Evolutionary conservation across 306 rosid species (phyloP), one percentile per base, ranked within the genome.

Genomic region (Quercus robur): DNA sequence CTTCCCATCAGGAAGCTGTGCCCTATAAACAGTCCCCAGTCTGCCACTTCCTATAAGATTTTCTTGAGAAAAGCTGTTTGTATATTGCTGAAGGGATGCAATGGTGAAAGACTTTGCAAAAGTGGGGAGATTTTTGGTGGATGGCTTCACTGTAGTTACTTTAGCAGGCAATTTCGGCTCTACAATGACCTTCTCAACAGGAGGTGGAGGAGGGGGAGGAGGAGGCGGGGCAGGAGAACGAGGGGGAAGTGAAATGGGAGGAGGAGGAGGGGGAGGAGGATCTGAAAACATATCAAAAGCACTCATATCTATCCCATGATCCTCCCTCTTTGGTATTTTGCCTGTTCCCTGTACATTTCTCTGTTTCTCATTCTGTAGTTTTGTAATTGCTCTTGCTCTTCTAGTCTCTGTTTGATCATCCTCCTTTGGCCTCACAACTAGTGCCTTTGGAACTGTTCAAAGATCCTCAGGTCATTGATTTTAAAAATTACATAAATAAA

Each of bases 11-110:
- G 99, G 98, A 64, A 93, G 94, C 87, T 91, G 89, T 41, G 99
- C 99, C 87, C 90, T 88, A 78, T 96, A 96, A 62, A 93, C 99
- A 19, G 51, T 91, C 74, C 99, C 99, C 84, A 96, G 83, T 96
- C 87, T 93, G 84, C 99, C 99, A 31, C 62, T 82, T 88, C 98
- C 99, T 59, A 96, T 74, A 77, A 89, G 88, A 84, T 93, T 93
- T 66, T 96, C 98, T 75, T 76, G 92, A 58, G 99, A 93, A 80
- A 96, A 96, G 89, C 98, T 96, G 85, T 96, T 89, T 80, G 99
- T 96, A 74, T 86, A 88, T 80, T 96, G 98, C 82, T 96, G 99
- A 82, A 96, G 99, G 78, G 90, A 89, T 21, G 99, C 99, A 82
- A 96, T 87, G 56, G 91, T 80, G 83, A 88, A 96, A 82, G 79